These are phyloP conservation scores for Lodderomyces metapsilosis DNA, from an alignment of 1,139 yeast genomes.

Conservation along the genomic window DNA sequence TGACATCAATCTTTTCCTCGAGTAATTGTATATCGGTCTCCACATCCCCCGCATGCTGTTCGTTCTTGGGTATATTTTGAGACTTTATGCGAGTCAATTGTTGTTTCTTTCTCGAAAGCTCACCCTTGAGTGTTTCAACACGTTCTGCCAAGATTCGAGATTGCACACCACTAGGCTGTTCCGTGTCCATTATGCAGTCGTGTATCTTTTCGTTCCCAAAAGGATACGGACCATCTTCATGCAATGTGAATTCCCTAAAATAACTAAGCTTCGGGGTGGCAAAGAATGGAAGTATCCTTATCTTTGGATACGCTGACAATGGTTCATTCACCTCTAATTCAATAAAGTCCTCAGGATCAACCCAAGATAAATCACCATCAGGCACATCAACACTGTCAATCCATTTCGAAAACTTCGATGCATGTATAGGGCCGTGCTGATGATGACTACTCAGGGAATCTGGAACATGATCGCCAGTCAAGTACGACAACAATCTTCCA, in stretches of 20 bases:
- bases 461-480: constrained; percentile 26
- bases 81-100: not conserved
- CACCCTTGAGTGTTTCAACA: constrained; percentile 42
- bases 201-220: constrained; percentile 73
- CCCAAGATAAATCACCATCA: constrained; percentile 63
- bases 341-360: constrained; percentile 75
- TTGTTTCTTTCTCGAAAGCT: constrained; percentile 25
- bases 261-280: constrained; percentile 77
- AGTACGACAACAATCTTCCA: constrained; percentile 46
- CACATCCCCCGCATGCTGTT: constrained; percentile 28
- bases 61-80: not conserved
- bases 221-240: constrained; percentile 53
- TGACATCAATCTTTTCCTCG: constrained; percentile 26
- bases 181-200: constrained; percentile 59
- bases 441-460: constrained; percentile 6
- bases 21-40: constrained; percentile 24
- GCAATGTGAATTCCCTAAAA: constrained; percentile 56
- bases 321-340: constrained; percentile 63
- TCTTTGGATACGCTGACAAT: constrained; percentile 51
- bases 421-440: constrained; percentile 1
- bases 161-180: constrained; percentile 56
- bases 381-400: constrained; percentile 31
- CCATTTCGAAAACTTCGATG: constrained; percentile 18
- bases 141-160: constrained; percentile 40
- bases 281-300: constrained; percentile 63